A percentile compares a stretch with the other conserved stretches of the same genome.
phyloP scores from a whole-genome alignment of 2,329 filamentous ascomycete species.

The Dothiorella sarmentorum region DNA sequence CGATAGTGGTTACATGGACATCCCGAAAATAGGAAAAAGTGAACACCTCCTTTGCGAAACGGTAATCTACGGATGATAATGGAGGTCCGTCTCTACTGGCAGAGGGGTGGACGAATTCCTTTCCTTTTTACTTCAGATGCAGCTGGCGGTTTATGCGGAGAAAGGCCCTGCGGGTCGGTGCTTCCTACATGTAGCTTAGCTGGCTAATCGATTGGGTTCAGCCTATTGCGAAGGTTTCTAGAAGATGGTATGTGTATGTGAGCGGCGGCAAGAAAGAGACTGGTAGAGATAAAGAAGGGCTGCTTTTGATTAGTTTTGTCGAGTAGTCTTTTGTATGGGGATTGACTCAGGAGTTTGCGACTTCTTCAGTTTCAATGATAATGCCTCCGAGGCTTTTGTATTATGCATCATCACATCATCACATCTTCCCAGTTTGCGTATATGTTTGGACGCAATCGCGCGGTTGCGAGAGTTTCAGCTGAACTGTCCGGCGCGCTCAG shows the following conservation, averaged over 20 bases:
- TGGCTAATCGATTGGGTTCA: neutral
- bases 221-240: neutral
- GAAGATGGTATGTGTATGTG: neutral
- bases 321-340: too few species aligned
- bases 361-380: too few species aligned
- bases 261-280: neutral
- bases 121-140: neutral
- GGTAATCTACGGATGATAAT: neutral
- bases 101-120: neutral
- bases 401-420: too few species aligned
- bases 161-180: neutral
- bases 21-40: neutral
- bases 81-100: neutral
- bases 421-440: too few species aligned
- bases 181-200: slow-evolving; percentile 1
- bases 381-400: too few species aligned
- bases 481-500: too few species aligned
- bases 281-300: neutral
- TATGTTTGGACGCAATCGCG: too few species aligned
- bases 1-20: neutral
- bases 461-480: too few species aligned
- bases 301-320: too few species aligned
- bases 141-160: neutral
- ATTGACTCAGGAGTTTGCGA: too few species aligned
- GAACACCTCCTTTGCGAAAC: neutral